A percentile compares a stretch with the other conserved stretches of the same genome.
These are phyloP conservation scores for Lasiodiplodia theobromae DNA, from an alignment of 2,329 filamentous ascomycete genomes.

Conservation along the genomic window DNA sequence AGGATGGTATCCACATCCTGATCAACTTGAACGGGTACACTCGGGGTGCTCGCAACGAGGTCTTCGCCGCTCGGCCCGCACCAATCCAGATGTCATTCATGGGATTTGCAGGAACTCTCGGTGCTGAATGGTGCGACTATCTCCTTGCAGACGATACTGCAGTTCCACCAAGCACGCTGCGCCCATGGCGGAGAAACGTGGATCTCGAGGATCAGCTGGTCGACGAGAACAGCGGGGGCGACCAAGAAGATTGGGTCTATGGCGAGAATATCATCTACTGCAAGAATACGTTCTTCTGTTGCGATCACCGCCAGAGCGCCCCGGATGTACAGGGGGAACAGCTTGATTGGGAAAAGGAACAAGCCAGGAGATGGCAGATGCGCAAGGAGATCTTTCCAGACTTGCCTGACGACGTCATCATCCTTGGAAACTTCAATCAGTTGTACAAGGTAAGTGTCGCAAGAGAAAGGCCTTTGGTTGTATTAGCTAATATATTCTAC, in stretches of 20 bases:
- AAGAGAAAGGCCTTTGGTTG: neutral
- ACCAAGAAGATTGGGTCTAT: constrained; percentile 86
- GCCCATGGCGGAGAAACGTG: constrained; percentile 78
- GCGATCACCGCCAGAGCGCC: constrained; percentile 92
- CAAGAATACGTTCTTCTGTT: constrained; percentile 96
- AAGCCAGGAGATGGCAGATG: constrained; percentile 85
- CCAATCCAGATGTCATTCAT: constrained; percentile 99
- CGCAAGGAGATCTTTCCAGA: constrained; percentile 88
- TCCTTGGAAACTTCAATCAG: constrained; percentile 98
- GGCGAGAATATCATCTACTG: constrained; percentile 97
- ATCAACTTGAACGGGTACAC: constrained; percentile 99
- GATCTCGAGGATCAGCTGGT: constrained; percentile 71
- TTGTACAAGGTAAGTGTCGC: constrained; percentile 81
- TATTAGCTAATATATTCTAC: constrained; percentile 33
- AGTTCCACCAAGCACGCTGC: constrained; percentile 80
- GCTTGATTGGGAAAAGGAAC: constrained; percentile 84
- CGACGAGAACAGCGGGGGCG: constrained; percentile 71
- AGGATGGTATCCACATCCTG: constrained; percentile 90
- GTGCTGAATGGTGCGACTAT: constrained; percentile 99
- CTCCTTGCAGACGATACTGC: constrained; percentile 89
- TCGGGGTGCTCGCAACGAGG: constrained; percentile 92
- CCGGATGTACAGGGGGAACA: constrained; percentile 71
- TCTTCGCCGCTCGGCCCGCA: constrained; percentile 92
- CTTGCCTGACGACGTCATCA: constrained; percentile 82
- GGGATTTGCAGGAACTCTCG: constrained; percentile 95